Base-by-base conservation (phyloP, 2,329 filamentous ascomycete genomes). In the Emmonsiellopsis sp. region DNA sequence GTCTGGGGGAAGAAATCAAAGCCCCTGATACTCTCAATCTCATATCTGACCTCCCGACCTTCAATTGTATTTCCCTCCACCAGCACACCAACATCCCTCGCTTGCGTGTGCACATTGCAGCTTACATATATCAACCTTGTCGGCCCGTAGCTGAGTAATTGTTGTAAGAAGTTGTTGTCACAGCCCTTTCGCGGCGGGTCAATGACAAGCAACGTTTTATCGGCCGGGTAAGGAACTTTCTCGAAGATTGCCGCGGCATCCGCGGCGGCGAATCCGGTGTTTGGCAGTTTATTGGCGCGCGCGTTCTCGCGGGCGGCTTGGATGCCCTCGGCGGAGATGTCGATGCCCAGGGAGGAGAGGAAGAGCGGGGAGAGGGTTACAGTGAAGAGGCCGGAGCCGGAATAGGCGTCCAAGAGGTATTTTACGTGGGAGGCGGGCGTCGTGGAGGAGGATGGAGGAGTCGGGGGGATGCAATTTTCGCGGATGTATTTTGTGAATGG, bases 1-100 rank as follows among this genome's bases (percentile, higher is more conserved):
- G 82, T 85, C 70, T 97, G 92, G 10, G 93, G 93, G 72, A 98
- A 98, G 71, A 98, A 97, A 68, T 98, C 93, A 65, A 97, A 97
- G 0, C 92, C 93, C 47, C 86, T 79, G 46, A 98, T 71, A 65
- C 87, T 95, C 77, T 97, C 92, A 67, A 98, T 87, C 69, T 85
- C 82, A 71, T 96, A 98, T 57, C 78, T 73, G 20, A 72, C 71
- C 50, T 32, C 38, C 7, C 30, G 13, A 70, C 66, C 66, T 44
- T 69, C 63, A 40, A 62, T 60, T 50, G 64, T 62, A 47, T 64
- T 63, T 11, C 91, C 90, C 37, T 85, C 79, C 1, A 97, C 89
- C 63, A 98, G 72, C 57, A 92, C 82, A 0, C 91, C 93, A 0
- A 98, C 84, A 70, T 98, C 93, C 51, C 93, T 77, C 11, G 93